Conservation (phyloP, 257 asterid species). For the Prunella vulgaris region DNA sequence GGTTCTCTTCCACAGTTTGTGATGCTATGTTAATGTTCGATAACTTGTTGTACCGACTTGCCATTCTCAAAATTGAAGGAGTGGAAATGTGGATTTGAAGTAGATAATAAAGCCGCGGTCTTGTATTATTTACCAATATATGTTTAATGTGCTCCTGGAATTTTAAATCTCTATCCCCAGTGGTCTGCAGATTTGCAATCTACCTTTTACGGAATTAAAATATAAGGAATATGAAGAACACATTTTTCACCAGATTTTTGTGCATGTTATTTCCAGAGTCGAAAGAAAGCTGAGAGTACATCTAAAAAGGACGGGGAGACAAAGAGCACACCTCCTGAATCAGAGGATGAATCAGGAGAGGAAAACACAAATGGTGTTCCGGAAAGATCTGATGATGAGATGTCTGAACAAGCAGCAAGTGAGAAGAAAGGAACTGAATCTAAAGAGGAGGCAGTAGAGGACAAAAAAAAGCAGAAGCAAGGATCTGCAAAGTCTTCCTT, state of each 20-base stretch:
- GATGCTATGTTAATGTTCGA: background rate
- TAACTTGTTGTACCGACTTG: background rate
- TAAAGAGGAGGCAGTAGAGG: conserved; percentile 42
- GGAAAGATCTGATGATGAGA: conserved; percentile 67
- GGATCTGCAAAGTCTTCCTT: conserved; percentile 41
- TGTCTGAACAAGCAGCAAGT: conserved; percentile 60
- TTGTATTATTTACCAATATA: background rate
- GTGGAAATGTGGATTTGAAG: background rate
- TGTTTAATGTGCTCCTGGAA: background rate
- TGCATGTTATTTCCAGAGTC: conserved; percentile 35
- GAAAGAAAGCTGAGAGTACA: conserved; percentile 40
- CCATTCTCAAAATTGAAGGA: background rate
- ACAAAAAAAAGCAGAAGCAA: conserved; percentile 40
- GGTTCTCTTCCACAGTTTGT: background rate
- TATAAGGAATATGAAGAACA: background rate
- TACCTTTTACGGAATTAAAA: background rate
- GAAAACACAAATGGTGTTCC: conserved; percentile 47
- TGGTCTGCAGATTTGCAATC: background rate
- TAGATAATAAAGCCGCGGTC: background rate
- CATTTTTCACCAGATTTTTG: background rate
- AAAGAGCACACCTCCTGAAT: conserved; percentile 34
- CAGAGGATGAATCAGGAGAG: conserved; percentile 60
- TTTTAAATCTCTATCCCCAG: background rate
- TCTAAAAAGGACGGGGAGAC: conserved; percentile 46
- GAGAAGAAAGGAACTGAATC: conserved; percentile 51